Evolutionary conservation across 2,329 filamentous ascomycete genomes (phyloP).

Genomic region (Nemania abortiva): DNA sequence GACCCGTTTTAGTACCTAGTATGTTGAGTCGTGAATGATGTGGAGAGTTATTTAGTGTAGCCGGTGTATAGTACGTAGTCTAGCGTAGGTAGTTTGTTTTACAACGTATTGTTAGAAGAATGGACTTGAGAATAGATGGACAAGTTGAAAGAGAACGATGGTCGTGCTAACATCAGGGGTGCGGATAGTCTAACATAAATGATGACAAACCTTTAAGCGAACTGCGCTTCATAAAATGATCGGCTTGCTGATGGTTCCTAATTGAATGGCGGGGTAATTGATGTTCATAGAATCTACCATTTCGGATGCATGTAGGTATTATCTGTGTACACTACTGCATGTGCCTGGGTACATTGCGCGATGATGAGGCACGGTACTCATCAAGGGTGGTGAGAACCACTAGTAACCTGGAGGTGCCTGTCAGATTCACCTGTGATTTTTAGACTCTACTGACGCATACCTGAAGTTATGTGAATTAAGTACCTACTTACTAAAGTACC

Average conservation of each 20-base stretch:
- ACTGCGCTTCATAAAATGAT: background rate
- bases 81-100: background rate
- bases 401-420: too few relatives aligned
- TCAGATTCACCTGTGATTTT: too few relatives aligned
- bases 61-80: background rate
- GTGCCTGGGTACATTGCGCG: slow-evolving; percentile 4
- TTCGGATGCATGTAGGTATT: too few relatives aligned
- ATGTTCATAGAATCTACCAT: too few relatives aligned
- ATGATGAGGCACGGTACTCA: too few relatives aligned
- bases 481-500: background rate
- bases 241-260: background rate
- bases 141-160: background rate
- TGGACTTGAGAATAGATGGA: background rate
- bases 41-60: background rate
- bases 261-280: slow-evolving; percentile 23
- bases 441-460: background rate
- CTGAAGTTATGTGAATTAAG: background rate
- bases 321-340: too few relatives aligned
- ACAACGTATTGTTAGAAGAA: background rate
- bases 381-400: too few relatives aligned
- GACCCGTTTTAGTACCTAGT: background rate
- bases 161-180: background rate
- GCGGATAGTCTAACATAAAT: background rate
- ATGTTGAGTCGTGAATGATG: background rate
- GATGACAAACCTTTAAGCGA: slow-evolving; percentile 1